Evolutionary conservation across 805 yeast genomes (phyloP).

Genomic region (Myxozyma lipomycoides): DNA sequence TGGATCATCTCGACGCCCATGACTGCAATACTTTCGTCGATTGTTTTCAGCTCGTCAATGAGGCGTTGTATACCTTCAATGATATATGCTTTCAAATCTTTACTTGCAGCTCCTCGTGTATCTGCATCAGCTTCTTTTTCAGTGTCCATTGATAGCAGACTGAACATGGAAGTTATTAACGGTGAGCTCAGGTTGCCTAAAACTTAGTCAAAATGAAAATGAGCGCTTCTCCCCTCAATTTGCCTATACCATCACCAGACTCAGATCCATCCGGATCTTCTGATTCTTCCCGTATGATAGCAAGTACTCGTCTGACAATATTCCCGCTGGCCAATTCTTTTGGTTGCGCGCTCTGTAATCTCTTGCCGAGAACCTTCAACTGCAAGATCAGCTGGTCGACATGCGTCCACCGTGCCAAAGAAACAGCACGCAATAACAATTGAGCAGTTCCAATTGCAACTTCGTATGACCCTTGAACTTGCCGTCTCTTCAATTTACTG

Average conservation of each 20-base stretch:
- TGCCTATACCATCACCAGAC: slow-evolving; percentile 16
- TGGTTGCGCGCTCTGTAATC: slow-evolving; percentile 74
- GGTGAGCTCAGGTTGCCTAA: slow-evolving; percentile 39
- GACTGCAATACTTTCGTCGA: slow-evolving; percentile 84
- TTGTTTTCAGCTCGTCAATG: slow-evolving; percentile 83
- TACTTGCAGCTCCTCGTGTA: slow-evolving; percentile 30
- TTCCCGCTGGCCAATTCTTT: slow-evolving; percentile 86
- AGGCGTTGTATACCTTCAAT: slow-evolving; percentile 91
- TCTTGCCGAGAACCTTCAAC: slow-evolving; percentile 68
- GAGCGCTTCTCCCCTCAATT: no score
- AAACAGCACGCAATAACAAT: slow-evolving; percentile 77
- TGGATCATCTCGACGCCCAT: slow-evolving; percentile 92
- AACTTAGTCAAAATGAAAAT: background rate
- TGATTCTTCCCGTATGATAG: slow-evolving; percentile 81
- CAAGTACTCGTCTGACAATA: slow-evolving; percentile 81
- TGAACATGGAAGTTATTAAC: slow-evolving; percentile 81
- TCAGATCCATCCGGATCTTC: slow-evolving; percentile 44
- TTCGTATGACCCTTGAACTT: slow-evolving; percentile 70
- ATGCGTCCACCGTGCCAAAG: slow-evolving; percentile 82
- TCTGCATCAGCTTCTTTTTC: slow-evolving; percentile 40
- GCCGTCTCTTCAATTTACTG: slow-evolving; percentile 66
- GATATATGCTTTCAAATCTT: slow-evolving; percentile 74
- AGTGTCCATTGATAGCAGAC: slow-evolving; percentile 49
- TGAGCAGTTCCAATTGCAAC: slow-evolving; percentile 88
- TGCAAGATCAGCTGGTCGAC: slow-evolving; percentile 67